A percentile compares a stretch with the other conserved stretches of the same genome.
Conservation (phyloP, 192 early-diverging fungal genomes). For the Bifiguratus adelaidae region DNA sequence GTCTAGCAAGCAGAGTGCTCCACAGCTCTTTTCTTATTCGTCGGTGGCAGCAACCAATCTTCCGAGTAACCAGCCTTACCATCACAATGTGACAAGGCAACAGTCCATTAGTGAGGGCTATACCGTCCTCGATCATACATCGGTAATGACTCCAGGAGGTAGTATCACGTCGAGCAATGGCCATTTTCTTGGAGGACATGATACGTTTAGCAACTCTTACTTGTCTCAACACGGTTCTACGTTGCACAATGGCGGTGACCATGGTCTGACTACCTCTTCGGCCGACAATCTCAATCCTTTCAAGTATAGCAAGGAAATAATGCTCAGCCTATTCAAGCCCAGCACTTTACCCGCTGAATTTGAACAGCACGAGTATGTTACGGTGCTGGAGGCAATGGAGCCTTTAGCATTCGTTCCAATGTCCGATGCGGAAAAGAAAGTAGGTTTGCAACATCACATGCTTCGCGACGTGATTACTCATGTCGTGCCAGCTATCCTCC, state of each 20-base stretch:
- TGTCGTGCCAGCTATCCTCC: too few species aligned
- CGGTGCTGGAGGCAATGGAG: conserved; percentile 38
- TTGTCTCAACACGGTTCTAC: background rate
- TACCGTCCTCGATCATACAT: conserved; percentile 5
- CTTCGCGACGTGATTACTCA: too few species aligned
- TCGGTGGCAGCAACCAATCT: conserved; percentile 11
- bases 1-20: background rate
- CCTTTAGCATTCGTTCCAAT: conserved; percentile 47
- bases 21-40: conserved; percentile 5
- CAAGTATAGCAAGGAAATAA: conserved; percentile 64
- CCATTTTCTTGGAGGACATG: too few species aligned
- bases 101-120: conserved; percentile 4
- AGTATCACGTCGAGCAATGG: too few species aligned
- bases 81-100: too few species aligned
- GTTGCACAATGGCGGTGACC: background rate
- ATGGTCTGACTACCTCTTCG: conserved; percentile 1
- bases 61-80: too few species aligned
- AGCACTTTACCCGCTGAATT: conserved; percentile 43
- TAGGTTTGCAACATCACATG: conserved; percentile 3
- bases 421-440: conserved; percentile 55
- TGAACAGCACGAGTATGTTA: conserved; percentile 54
- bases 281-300: conserved; percentile 33
- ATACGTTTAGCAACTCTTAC: too few species aligned
- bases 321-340: conserved; percentile 60
- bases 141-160: too few species aligned